Evolutionary conservation across 2,329 filamentous ascomycete species (phyloP).

Genomic region (Pseudogymnoascus sp.): DNA sequence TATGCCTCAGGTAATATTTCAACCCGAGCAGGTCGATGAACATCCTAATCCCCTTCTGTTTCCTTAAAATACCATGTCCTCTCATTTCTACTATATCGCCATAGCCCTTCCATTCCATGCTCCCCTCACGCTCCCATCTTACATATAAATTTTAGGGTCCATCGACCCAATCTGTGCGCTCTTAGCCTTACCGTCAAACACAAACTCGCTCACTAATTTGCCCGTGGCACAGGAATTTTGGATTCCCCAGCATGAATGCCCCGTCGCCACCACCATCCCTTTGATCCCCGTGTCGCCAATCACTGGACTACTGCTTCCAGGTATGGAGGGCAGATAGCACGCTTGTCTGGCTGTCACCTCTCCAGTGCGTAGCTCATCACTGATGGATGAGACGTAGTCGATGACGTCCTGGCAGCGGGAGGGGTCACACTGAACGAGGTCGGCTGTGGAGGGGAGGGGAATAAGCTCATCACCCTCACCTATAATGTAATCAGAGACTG

Average conservation of each 20-base stretch:
- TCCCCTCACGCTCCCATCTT: neutral
- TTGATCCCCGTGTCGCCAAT: conserved; percentile 66
- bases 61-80: neutral
- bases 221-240: conserved; percentile 89
- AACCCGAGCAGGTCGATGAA: neutral
- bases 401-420: conserved; percentile 74
- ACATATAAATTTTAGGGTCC: neutral
- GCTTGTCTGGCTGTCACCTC: conserved; percentile 69
- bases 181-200: conserved; percentile 55
- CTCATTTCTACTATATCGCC: neutral
- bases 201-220: conserved; percentile 66
- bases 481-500: conserved; percentile 21
- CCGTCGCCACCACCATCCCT: conserved; percentile 71
- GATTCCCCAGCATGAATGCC: conserved; percentile 95
- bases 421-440: conserved; percentile 66
- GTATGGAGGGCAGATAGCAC: conserved; percentile 68
- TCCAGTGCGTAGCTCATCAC: conserved; percentile 56
- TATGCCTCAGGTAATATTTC: neutral
- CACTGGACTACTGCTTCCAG: conserved; percentile 46
- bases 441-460: conserved; percentile 66
- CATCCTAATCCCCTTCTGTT: neutral
- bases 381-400: conserved; percentile 62
- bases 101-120: neutral
- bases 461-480: conserved; percentile 67
- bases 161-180: neutral